Evolutionary conservation across 1,284 basidiomycete genomes (phyloP).

Genomic region (Malassezia japonica): DNA sequence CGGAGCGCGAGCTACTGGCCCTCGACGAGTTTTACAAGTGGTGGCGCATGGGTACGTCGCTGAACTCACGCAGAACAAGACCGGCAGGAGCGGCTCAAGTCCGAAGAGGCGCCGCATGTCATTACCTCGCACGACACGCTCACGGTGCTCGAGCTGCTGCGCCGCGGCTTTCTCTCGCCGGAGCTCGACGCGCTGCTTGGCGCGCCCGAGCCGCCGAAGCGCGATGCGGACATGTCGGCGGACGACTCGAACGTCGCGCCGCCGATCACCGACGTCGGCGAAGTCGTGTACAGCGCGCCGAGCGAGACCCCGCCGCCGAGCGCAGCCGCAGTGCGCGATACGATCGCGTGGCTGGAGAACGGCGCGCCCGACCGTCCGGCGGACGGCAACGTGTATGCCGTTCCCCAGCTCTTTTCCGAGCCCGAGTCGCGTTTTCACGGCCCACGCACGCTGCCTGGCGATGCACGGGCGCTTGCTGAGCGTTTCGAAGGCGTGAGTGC

Average conservation of each 20-base stretch:
- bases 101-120: background rate
- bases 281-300: background rate
- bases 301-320: background rate
- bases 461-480: background rate
- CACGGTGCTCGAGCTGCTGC: slow-evolving; percentile 15
- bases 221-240: background rate
- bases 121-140: slow-evolving; percentile 15
- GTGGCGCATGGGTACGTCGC: slow-evolving; percentile 16
- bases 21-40: slow-evolving; percentile 20
- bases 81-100: slow-evolving; percentile 14
- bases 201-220: background rate
- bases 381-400: background rate
- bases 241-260: slow-evolving; percentile 1
- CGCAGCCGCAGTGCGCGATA: background rate
- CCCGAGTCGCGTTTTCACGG: background rate
- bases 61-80: slow-evolving; percentile 12
- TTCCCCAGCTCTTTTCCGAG: slow-evolving; percentile 1
- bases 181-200: slow-evolving; percentile 14
- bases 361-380: background rate
- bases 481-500: background rate
- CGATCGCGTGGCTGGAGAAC: slow-evolving; percentile 3
- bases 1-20: slow-evolving; percentile 14
- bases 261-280: background rate
- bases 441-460: slow-evolving; percentile 9
- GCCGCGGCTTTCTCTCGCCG: slow-evolving; percentile 15